phyloP scores from a whole-genome alignment of 2,329 filamentous ascomycete species.

The Trichoderma guizhouense region DNA sequence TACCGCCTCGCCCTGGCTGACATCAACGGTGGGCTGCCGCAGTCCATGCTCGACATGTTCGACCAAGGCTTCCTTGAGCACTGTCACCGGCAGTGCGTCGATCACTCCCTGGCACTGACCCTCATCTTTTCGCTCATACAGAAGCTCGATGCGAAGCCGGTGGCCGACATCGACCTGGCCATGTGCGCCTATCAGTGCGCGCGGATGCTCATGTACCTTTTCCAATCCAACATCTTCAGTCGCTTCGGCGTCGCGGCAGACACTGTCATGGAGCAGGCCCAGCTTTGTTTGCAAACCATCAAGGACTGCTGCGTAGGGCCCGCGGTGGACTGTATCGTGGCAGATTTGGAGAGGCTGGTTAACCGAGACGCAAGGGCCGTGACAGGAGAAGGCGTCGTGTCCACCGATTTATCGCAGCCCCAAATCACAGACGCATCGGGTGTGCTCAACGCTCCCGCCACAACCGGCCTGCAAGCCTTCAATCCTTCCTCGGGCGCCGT shows the following conservation, averaged over 20 bases:
- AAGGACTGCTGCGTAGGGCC: constrained; percentile 50
- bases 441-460: constrained; percentile 17
- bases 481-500: neutral
- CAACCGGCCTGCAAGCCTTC: neutral
- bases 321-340: constrained; percentile 45
- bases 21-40: constrained; percentile 49
- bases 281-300: constrained; percentile 50
- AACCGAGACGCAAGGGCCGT: constrained; percentile 38
- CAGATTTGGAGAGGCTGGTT: constrained; percentile 52
- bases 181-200: constrained; percentile 55
- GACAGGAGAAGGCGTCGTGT: neutral
- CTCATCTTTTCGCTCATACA: constrained; percentile 53
- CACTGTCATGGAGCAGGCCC: constrained; percentile 47
- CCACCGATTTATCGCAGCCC: constrained; percentile 20
- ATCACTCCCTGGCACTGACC: constrained; percentile 54
- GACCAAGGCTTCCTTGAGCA: constrained; percentile 48
- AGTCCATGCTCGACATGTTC: constrained; percentile 42
- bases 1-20: constrained; percentile 52
- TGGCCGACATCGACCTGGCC: constrained; percentile 54
- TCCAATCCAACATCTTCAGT: constrained; percentile 40
- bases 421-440: constrained; percentile 30
- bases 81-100: constrained; percentile 50
- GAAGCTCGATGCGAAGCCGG: constrained; percentile 49
- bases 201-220: constrained; percentile 50
- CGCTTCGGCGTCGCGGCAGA: constrained; percentile 45